Conservation (phyloP, 2,329 filamentous ascomycete genomes). For the Pseudogymnoascus sp. region DNA sequence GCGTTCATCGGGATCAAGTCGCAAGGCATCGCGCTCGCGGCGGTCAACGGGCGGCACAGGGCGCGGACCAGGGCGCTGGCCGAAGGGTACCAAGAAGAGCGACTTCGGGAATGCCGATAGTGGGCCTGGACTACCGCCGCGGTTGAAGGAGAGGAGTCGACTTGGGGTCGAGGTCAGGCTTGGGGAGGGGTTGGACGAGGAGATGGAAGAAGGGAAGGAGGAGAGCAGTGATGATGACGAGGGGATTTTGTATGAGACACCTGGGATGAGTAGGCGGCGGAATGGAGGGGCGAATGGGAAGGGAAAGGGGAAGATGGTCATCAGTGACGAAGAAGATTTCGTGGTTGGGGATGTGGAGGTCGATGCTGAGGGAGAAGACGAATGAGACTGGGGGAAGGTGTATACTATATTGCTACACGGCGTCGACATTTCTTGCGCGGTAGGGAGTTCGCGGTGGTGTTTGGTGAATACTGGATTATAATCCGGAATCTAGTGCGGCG, state of each 20-base stretch:
- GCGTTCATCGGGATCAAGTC: conserved; percentile 18
- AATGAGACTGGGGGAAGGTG: conserved; percentile 11
- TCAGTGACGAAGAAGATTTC: conserved; percentile 27
- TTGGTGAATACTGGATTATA: not conserved
- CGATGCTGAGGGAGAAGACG: conserved; percentile 24
- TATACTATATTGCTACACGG: conserved; percentile 8
- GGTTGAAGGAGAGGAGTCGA: conserved; percentile 26
- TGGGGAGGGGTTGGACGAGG: conserved; percentile 17
- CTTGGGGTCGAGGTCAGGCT: conserved; percentile 27
- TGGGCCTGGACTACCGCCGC: conserved; percentile 54
- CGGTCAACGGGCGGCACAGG: conserved; percentile 55
- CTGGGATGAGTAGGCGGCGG: conserved; percentile 15
- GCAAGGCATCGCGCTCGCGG: conserved; percentile 32
- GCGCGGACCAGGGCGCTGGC: conserved; percentile 57
- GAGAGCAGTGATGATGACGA: conserved; percentile 16
- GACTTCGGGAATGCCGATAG: conserved; percentile 61
- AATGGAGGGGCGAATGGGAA: conserved; percentile 15
- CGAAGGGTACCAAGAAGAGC: conserved; percentile 59
- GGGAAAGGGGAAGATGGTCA: conserved; percentile 16
- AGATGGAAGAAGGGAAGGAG: conserved; percentile 12
- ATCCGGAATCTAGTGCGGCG: not conserved
- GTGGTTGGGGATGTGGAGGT: conserved; percentile 21
- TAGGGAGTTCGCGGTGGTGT: not conserved
- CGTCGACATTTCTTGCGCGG: conserved; percentile 2
- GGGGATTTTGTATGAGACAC: conserved; percentile 24